Percentiles rank a stretch among this genome's conserved stretches.
These are phyloP conservation scores for Rhizopus sp. DNA, from an alignment of 371 early-diverging fungal genomes.

Conservation along the genomic window DNA sequence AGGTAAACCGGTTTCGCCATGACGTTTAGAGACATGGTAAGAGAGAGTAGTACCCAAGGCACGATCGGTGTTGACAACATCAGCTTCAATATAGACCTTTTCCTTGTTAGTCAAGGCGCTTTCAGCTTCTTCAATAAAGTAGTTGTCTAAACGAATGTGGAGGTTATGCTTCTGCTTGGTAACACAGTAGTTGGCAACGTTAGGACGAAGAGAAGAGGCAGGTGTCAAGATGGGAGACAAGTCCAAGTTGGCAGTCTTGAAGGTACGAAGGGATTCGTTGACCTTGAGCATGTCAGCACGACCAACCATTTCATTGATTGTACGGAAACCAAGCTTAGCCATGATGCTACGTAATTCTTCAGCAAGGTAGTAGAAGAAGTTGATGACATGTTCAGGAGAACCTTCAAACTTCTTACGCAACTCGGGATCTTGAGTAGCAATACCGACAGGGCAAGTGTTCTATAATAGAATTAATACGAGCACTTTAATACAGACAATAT, in stretches of 20 bases:
- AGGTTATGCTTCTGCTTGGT: slow-evolving; percentile 87
- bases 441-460: slow-evolving; percentile 96
- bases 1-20: slow-evolving; percentile 86
- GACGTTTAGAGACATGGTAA: slow-evolving; percentile 81
- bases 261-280: slow-evolving; percentile 68
- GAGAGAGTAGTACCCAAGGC: slow-evolving; percentile 90
- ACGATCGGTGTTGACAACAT: slow-evolving; percentile 94
- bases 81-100: slow-evolving; percentile 61
- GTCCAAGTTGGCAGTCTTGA: slow-evolving; percentile 88
- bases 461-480: slow-evolving; percentile 60
- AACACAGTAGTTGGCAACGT: slow-evolving; percentile 80
- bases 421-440: slow-evolving; percentile 96
- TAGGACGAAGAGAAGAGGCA: slow-evolving; percentile 83
- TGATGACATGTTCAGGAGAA: slow-evolving; percentile 92
- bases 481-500: not conserved
- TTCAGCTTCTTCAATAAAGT: slow-evolving; percentile 78
- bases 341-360: slow-evolving; percentile 91
- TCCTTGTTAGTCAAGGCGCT: slow-evolving; percentile 66
- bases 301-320: slow-evolving; percentile 95
- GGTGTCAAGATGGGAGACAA: slow-evolving; percentile 87
- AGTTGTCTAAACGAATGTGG: slow-evolving; percentile 82
- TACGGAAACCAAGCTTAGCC: slow-evolving; percentile 92
- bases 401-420: slow-evolving; percentile 94
- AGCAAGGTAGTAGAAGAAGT: slow-evolving; percentile 96
- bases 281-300: slow-evolving; percentile 81